A percentile compares a stretch with the other conserved stretches of the same genome.
Conservation (phyloP, 306 rosid genomes). For the Astragalus membranaceus region DNA sequence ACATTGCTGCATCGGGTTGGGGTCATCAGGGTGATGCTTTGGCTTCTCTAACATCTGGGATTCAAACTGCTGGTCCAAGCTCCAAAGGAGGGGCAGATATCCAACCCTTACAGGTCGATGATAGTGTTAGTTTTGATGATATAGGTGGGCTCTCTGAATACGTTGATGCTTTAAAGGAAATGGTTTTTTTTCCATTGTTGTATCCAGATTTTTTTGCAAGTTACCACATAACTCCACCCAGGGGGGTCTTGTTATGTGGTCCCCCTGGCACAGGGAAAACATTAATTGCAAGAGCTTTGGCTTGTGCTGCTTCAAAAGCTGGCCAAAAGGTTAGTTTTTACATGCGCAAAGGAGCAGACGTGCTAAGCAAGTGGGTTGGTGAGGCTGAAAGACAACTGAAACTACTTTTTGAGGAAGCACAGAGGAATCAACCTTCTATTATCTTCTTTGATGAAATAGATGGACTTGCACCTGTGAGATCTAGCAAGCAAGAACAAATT, state of each 20-base stretch:
- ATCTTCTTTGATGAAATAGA: slow-evolving; percentile 98
- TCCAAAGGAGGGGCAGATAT: slow-evolving; percentile 99
- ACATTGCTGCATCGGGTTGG: slow-evolving; percentile 98
- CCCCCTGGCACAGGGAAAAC: slow-evolving; percentile 99
- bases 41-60: slow-evolving; percentile 73
- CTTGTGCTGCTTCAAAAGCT: slow-evolving; percentile 98
- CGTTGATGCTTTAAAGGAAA: slow-evolving; percentile 88
- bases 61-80: slow-evolving; percentile 99
- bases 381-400: slow-evolving; percentile 99
- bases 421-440: slow-evolving; percentile 95
- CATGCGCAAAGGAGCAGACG: slow-evolving; percentile 99
- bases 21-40: slow-evolving; percentile 95
- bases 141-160: slow-evolving; percentile 95
- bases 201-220: slow-evolving; percentile 97
- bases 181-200: slow-evolving; percentile 91
- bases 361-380: slow-evolving; percentile 97
- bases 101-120: slow-evolving; percentile 96
- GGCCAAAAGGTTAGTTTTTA: slow-evolving; percentile 98
- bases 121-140: slow-evolving; percentile 84
- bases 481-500: slow-evolving; percentile 98
- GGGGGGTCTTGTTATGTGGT: slow-evolving; percentile 94
- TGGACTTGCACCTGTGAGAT: slow-evolving; percentile 98
- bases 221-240: slow-evolving; percentile 96
- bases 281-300: slow-evolving; percentile 91
- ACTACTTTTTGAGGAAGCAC: slow-evolving; percentile 98